These are phyloP conservation scores for Steccherinum ochraceum DNA, from an alignment of 768 basidiomycete species.

Conservation along the genomic window DNA sequence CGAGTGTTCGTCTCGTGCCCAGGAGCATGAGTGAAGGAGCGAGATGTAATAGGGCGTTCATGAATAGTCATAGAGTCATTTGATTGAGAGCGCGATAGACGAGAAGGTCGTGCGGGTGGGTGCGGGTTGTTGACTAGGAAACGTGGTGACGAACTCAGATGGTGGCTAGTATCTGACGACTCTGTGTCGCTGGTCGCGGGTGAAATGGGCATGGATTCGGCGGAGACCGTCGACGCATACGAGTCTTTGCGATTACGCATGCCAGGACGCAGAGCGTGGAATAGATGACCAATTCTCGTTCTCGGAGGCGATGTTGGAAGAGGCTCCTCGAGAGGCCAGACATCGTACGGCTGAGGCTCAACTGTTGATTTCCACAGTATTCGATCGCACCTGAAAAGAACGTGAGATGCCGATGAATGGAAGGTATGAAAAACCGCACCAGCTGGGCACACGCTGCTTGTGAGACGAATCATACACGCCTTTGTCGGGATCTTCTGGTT, in stretches of 20 bases:
- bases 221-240: conserved; percentile 5
- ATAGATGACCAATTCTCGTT: conserved; percentile 47
- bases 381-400: conserved; percentile 65
- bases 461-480: conserved; percentile 78
- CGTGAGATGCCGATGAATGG: neutral
- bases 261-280: conserved; percentile 46
- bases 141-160: neutral
- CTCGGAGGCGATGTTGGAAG: conserved; percentile 26
- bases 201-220: conserved; percentile 8
- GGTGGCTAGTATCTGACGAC: neutral
- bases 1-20: neutral
- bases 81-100: conserved; percentile 2
- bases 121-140: neutral
- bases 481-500: conserved; percentile 39
- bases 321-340: conserved; percentile 24
- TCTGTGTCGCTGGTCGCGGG: neutral
- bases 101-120: neutral
- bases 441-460: conserved; percentile 80
- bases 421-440: conserved; percentile 37
- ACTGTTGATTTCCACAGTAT: conserved; percentile 79
- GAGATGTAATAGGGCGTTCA: neutral
- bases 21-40: neutral
- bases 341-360: conserved; percentile 37
- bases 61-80: neutral
- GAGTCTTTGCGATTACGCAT: conserved; percentile 22